Evolutionary conservation across 2,329 filamentous ascomycete species (phyloP).

Genomic region (Pyrenochaeta sp.): DNA sequence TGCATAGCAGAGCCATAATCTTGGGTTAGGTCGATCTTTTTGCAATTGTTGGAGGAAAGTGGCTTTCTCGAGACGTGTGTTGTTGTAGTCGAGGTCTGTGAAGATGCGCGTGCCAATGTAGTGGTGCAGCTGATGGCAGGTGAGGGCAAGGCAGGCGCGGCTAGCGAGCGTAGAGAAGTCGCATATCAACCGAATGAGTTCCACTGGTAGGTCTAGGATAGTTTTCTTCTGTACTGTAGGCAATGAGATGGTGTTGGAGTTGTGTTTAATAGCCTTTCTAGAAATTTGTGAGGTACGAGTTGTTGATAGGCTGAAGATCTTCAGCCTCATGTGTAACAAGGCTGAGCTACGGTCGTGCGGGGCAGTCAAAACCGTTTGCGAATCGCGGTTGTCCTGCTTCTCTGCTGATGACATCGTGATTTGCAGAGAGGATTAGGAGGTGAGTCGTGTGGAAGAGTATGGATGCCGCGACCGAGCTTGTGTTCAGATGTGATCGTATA

Average conservation of each 20-base stretch:
- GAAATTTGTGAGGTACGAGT: not conserved
- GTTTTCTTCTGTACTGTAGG: not conserved
- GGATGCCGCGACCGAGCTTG: not conserved
- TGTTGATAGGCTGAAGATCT: not conserved
- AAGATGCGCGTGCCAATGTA: not conserved
- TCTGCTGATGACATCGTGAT: not conserved
- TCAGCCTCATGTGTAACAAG: not conserved
- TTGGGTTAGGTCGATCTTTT: not conserved
- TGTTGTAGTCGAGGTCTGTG: not conserved
- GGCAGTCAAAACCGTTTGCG: not conserved
- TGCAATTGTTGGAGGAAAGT: constrained; percentile 1
- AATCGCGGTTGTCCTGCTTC: not conserved
- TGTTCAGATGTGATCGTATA: not conserved
- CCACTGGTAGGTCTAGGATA: not conserved
- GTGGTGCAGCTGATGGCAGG: not conserved
- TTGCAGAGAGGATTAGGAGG: not conserved
- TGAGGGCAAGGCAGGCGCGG: constrained; percentile 1
- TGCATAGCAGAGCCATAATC: not conserved
- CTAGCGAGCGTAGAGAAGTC: not conserved
- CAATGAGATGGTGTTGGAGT: not conserved
- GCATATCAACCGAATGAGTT: constrained; percentile 1
- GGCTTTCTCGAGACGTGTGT: not conserved
- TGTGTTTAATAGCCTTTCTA: not conserved
- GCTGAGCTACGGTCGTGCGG: not conserved
- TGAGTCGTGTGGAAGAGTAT: not conserved